Base-by-base conservation (phyloP, 2,329 filamentous ascomycete genomes). In the Fusarium sp. region DNA sequence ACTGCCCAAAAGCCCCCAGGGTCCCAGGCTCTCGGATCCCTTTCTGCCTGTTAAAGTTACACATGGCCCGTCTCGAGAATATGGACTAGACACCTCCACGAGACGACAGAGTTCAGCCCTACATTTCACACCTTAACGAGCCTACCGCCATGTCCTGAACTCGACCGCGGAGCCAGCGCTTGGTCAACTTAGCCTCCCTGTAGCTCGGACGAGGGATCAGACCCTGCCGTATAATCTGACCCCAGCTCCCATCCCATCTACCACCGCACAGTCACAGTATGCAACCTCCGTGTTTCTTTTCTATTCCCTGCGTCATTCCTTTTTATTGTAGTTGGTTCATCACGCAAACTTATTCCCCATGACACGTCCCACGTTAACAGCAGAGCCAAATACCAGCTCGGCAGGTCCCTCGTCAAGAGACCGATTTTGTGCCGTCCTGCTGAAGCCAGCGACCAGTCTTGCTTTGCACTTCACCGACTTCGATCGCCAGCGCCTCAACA, bases 61-160 rank as follows among this genome's bases (percentile, higher is more conserved):
- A 22, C 8, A 10, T 15, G 26, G 35, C 31, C 41, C 40, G 13
- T 36, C 15, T 44, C 3, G 6, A 9, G 26, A 7, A 8, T 25
- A 19, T 5, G 32, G 61, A 35, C 52, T 53, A 32, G 51, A 53
- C 42, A 48, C 44, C 26, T 44, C 39, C 40, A 45, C 41, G 45
- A 41, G 34, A 54, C 22, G 28, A 50, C 41, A 58, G 29, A 56
- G 61, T 65, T 65, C 61, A 65, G 61, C 61, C 61, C 24, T 43
- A 41, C 51, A 65, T 62, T 64, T 36, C 40, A 61, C 55, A 47
- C n/a, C 43, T 48, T 15, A 26, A n/a, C 22, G 29, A 45, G 47
- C 25, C 24, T 35, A 28, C 43, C 42, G 47, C 51, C 58, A 42
- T 43, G 45, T 39, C 34, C 31, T 29, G 26, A 6, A 7, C 38